phyloP scores from a whole-genome alignment of 2,329 filamentous ascomycete genomes.

The Fusarium floridanum region DNA sequence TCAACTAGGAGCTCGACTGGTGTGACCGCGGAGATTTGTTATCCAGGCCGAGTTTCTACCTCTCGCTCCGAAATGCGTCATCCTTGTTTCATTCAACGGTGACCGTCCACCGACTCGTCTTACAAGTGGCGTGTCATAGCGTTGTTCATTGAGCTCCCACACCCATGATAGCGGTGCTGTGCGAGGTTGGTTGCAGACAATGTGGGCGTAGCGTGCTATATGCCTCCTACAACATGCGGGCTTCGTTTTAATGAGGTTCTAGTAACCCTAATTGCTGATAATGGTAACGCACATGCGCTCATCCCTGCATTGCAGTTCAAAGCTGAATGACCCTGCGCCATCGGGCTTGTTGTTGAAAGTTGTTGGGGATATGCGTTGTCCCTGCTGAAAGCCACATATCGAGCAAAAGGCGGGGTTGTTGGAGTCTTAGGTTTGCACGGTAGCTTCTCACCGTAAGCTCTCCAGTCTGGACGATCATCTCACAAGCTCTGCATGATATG shows the following conservation, averaged over 20 bases:
- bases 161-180: constrained; percentile 9
- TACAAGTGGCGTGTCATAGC: constrained; percentile 36
- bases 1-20: neutral
- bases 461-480: constrained; percentile 7
- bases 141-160: neutral
- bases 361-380: constrained; percentile 28
- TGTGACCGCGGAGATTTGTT: neutral
- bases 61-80: constrained; percentile 28
- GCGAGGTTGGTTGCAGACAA: constrained; percentile 2
- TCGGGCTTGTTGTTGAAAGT: constrained; percentile 9
- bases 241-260: neutral
- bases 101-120: constrained; percentile 12
- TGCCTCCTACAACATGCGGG: neutral
- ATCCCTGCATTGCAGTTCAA: neutral
- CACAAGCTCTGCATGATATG: constrained; percentile 12
- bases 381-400: neutral
- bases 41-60: constrained; percentile 7
- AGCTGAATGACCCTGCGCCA: neutral
- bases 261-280: neutral
- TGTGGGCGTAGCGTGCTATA: neutral
- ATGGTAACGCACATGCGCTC: neutral
- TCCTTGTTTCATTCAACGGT: constrained; percentile 34
- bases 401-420: constrained; percentile 6
- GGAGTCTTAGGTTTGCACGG: neutral
- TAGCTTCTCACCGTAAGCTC: constrained; percentile 3